These are phyloP conservation scores for Grosmannia penicillata DNA, from an alignment of 2,329 filamentous ascomycete species.

Conservation along the genomic window DNA sequence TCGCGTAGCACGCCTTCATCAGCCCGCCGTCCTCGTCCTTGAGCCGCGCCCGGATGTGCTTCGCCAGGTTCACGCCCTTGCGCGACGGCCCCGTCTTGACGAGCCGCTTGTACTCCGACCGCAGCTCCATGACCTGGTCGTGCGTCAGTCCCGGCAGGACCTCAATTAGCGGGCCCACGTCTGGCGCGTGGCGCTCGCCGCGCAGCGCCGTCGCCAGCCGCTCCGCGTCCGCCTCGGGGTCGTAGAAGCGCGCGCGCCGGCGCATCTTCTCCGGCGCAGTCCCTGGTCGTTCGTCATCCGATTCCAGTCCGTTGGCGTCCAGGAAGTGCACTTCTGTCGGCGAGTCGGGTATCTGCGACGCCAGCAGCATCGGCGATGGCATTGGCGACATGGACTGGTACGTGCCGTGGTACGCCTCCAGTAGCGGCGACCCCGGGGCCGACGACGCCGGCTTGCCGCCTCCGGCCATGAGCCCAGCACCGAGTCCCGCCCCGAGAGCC, in stretches of 20 bases:
- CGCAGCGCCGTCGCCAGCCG: slow-evolving; percentile 63
- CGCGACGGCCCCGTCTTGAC: slow-evolving; percentile 63
- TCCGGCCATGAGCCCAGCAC: too few species aligned
- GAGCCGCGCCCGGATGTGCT: slow-evolving; percentile 64
- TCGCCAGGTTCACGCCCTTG: slow-evolving; percentile 71
- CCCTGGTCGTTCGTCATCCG: slow-evolving; percentile 25
- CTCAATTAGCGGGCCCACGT: slow-evolving; percentile 60
- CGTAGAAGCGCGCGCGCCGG: slow-evolving; percentile 65
- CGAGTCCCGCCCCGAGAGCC: slow-evolving; percentile 21
- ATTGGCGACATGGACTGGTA: slow-evolving; percentile 92
- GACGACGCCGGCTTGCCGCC: slow-evolving; percentile 35
- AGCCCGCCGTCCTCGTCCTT: slow-evolving; percentile 63
- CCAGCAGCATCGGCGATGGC: slow-evolving; percentile 61
- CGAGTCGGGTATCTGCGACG: slow-evolving; percentile 35
- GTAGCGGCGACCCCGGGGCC: slow-evolving; percentile 64
- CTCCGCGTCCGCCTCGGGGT: slow-evolving; percentile 64
- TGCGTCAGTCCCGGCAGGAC: slow-evolving; percentile 75
- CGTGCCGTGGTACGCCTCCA: slow-evolving; percentile 85
- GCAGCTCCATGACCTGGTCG: slow-evolving; percentile 74
- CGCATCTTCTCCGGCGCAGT: slow-evolving; percentile 31
- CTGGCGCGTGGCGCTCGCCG: slow-evolving; percentile 44
- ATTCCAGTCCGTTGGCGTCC: slow-evolving; percentile 37
- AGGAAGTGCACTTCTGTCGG: slow-evolving; percentile 15
- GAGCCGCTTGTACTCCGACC: slow-evolving; percentile 79
- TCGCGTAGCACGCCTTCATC: slow-evolving; percentile 84